Evolutionary conservation across 2,329 filamentous ascomycete genomes (phyloP).

Genomic region (Nemania serpens): DNA sequence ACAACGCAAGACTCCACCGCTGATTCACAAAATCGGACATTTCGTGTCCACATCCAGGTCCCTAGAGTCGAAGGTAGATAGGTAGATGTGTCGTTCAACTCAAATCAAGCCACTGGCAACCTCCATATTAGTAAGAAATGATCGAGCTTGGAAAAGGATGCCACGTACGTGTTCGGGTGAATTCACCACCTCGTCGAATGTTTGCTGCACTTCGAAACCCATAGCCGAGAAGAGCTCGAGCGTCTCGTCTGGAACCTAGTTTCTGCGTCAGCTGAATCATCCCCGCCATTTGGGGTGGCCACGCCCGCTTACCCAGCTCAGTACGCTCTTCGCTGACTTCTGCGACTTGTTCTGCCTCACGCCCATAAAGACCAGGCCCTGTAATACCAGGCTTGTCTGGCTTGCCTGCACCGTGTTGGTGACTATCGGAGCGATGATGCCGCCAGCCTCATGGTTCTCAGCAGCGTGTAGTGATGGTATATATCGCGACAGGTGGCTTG

Average conservation of each 20-base stretch:
- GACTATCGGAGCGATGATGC: conserved; percentile 80
- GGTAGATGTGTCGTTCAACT: conserved; percentile 10
- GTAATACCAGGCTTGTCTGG: conserved; percentile 69
- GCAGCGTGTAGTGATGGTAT: conserved; percentile 69
- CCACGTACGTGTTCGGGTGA: conserved; percentile 42
- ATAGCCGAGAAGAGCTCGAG: conserved; percentile 40
- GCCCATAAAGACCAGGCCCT: conserved; percentile 79
- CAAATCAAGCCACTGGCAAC: conserved; percentile 37
- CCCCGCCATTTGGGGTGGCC: conserved; percentile 2
- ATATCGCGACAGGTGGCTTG: conserved; percentile 69
- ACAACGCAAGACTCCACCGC: neutral
- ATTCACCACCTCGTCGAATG: conserved; percentile 43
- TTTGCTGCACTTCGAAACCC: conserved; percentile 43
- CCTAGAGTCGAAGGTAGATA: too few relatives aligned
- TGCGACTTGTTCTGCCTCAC: conserved; percentile 82
- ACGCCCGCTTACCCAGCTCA: conserved; percentile 73
- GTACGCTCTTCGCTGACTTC: conserved; percentile 71
- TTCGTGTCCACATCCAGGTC: neutral
- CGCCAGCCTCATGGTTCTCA: conserved; percentile 64
- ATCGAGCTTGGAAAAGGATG: neutral
- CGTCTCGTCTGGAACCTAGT: conserved; percentile 41
- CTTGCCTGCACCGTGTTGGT: conserved; percentile 70
- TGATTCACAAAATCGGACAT: neutral
- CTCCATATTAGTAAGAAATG: conserved; percentile 22
- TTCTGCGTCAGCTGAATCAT: conserved; percentile 33